Percentiles rank a stretch among this genome's conserved stretches.
phyloP scores from a whole-genome alignment of 805 yeast species.

The Suhomyces pyralidae region DNA sequence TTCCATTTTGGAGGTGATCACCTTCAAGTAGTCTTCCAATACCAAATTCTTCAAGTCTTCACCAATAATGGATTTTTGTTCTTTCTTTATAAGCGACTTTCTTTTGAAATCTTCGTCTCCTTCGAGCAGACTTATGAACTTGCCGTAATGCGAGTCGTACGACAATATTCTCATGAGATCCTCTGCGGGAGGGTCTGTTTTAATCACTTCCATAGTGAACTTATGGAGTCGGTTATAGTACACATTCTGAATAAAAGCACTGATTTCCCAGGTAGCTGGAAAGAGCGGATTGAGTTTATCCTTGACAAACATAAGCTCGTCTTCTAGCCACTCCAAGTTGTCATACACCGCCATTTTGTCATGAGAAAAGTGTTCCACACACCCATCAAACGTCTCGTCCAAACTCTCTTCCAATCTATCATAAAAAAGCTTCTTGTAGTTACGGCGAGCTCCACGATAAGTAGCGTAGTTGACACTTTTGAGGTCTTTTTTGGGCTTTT shows the following conservation, averaged over 20 bases:
- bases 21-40: conserved; percentile 71
- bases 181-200: conserved; percentile 75
- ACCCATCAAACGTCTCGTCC: conserved; percentile 62
- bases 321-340: conserved; percentile 78
- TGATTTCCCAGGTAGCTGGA: conserved; percentile 74
- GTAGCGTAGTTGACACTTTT: conserved; percentile 25
- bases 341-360: conserved; percentile 61
- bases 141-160: conserved; percentile 65
- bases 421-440: conserved; percentile 61
- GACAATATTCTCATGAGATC: conserved; percentile 70
- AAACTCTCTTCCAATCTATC: conserved; percentile 58
- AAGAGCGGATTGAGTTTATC: conserved; percentile 56
- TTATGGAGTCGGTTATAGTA: conserved; percentile 67
- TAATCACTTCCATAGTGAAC: conserved; percentile 61
- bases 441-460: conserved; percentile 44
- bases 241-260: conserved; percentile 55
- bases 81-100: conserved; percentile 33
- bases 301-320: conserved; percentile 68
- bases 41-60: conserved; percentile 70
- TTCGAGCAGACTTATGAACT: conserved; percentile 26
- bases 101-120: conserved; percentile 11
- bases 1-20: conserved; percentile 68
- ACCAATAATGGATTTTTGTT: conserved; percentile 56
- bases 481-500: conserved; percentile 5
- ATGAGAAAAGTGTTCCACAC: conserved; percentile 50